These are phyloP conservation scores for Neurospora sp. DNA, from an alignment of 495 filamentous ascomycete genomes.

Conservation along the genomic window DNA sequence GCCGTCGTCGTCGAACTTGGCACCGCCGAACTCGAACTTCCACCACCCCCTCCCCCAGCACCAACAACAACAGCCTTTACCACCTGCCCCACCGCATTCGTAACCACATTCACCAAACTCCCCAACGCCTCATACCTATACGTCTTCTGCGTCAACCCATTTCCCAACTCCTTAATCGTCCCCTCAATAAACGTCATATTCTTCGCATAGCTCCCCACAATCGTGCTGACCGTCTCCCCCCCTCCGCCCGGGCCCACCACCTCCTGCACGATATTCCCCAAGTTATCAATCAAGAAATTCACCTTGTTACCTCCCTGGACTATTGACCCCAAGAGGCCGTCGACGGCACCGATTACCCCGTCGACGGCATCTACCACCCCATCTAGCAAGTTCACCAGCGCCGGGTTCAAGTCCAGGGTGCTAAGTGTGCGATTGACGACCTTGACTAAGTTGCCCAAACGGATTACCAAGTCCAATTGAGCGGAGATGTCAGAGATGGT, in stretches of 20 bases:
- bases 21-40: not conserved
- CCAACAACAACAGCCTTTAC: constrained; percentile 43
- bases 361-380: constrained; percentile 39
- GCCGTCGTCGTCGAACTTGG: not conserved
- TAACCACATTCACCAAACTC: constrained; percentile 48
- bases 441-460: constrained; percentile 45
- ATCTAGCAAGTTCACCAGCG: constrained; percentile 44
- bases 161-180: constrained; percentile 27
- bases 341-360: constrained; percentile 42
- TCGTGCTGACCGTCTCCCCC: constrained; percentile 25
- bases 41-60: constrained; percentile 5
- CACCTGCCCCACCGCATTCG: constrained; percentile 44
- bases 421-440: constrained; percentile 48
- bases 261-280: constrained; percentile 49
- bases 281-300: constrained; percentile 47
- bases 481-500: constrained; percentile 48
- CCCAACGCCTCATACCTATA: constrained; percentile 41
- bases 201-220: constrained; percentile 43
- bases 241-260: constrained; percentile 30
- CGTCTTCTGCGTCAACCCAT: constrained; percentile 43
- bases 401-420: constrained; percentile 46
- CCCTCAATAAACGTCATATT: constrained; percentile 49
- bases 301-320: constrained; percentile 41
- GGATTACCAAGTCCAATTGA: constrained; percentile 44
- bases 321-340: constrained; percentile 43